Percentiles rank a stretch among this genome's conserved stretches.
phyloP scores from a whole-genome alignment of 176 grass and related monocot genomes.

The Puya raimondii region DNA sequence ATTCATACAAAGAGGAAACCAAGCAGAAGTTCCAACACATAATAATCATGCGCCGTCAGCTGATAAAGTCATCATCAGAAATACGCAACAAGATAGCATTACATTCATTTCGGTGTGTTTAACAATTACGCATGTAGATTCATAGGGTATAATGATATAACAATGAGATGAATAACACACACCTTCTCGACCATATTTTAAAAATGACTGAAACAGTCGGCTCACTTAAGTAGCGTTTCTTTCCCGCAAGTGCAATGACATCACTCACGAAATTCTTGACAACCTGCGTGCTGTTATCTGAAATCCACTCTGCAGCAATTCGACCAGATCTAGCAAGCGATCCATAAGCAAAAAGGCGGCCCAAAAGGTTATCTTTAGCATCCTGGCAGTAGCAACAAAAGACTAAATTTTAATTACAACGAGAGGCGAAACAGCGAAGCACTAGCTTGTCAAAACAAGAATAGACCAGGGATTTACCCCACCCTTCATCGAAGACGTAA shows the following conservation, averaged over 20 bases:
- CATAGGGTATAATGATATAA: not conserved
- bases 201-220: conserved; percentile 73
- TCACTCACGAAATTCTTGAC: conserved; percentile 66
- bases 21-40: too few relatives aligned
- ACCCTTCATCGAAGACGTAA: conserved; percentile 79
- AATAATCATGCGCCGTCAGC: too few relatives aligned
- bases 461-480: conserved; percentile 48
- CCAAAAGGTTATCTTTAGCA: conserved; percentile 93
- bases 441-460: not conserved
- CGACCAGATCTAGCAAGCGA: conserved; percentile 73
- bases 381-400: conserved; percentile 30
- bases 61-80: too few relatives aligned
- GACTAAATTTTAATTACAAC: conserved; percentile 1
- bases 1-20: too few relatives aligned
- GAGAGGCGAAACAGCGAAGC: not conserved
- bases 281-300: conserved; percentile 42
- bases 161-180: conserved; percentile 1
- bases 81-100: too few relatives aligned
- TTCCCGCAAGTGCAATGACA: conserved; percentile 52
- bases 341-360: conserved; percentile 79
- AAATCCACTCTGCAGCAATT: conserved; percentile 47
- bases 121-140: not conserved
- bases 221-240: conserved; percentile 77
- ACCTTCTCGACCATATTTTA: conserved; percentile 77
- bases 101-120: too few relatives aligned